A percentile compares a stretch with the other conserved stretches of the same genome.
Evolutionary conservation across 106 monocot genomes (phyloP).

Genomic region (Iris macrosiphon): DNA sequence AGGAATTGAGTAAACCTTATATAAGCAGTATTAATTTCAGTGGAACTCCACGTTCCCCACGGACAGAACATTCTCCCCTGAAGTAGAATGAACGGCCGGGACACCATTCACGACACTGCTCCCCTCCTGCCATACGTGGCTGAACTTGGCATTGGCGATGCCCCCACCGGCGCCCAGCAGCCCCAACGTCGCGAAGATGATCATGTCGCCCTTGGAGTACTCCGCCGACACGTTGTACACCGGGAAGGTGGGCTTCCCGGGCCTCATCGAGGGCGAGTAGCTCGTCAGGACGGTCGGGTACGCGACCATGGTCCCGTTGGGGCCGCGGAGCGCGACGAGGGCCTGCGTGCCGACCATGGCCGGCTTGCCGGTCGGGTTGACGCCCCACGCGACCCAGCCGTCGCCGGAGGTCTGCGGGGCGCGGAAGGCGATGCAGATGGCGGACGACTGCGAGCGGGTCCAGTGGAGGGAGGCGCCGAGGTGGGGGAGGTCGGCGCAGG

Average conservation of each 20-base stretch:
- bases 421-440: neutral
- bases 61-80: slow-evolving; percentile 32
- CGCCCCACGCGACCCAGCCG: slow-evolving; percentile 11
- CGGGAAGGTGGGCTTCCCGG: slow-evolving; percentile 22
- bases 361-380: slow-evolving; percentile 2
- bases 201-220: slow-evolving; percentile 21
- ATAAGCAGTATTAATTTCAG: no score
- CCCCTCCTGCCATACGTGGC: slow-evolving; percentile 41
- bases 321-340: neutral
- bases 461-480: slow-evolving; percentile 3
- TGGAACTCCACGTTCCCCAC: slow-evolving; percentile 24
- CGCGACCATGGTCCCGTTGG: slow-evolving; percentile 36
- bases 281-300: slow-evolving; percentile 31
- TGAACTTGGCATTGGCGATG: no score
- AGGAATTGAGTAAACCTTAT: no score
- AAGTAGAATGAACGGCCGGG: slow-evolving; percentile 17
- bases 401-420: neutral
- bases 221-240: slow-evolving; percentile 27
- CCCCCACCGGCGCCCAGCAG: slow-evolving; percentile 2
- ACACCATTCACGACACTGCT: slow-evolving; percentile 18
- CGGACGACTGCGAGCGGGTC: neutral
- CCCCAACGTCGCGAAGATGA: slow-evolving; percentile 34
- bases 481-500: neutral
- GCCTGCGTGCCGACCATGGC: slow-evolving; percentile 10
- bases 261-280: slow-evolving; percentile 31